Evolutionary conservation across 2,329 filamentous ascomycete genomes (phyloP), one percentile per base, ranked within the genome.

Genomic region (Xylaria sp.): DNA sequence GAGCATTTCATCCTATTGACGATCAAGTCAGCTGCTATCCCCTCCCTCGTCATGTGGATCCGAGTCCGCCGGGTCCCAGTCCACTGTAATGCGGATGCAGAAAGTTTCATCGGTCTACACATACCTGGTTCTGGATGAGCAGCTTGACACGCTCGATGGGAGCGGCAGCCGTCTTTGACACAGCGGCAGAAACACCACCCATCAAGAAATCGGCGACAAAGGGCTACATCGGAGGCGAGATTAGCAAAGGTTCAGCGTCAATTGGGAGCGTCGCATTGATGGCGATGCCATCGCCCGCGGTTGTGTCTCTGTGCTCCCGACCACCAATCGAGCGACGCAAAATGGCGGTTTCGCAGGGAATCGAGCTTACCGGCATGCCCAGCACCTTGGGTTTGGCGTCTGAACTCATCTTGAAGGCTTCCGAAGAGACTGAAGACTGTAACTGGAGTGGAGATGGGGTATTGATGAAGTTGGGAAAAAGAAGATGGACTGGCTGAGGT

Each of bases 91-190:
- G 3, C 9, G 5, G 15, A 13, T 10, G 28, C n/a, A 20, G 5
- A 13, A n/a, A 18, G 15, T 12, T 25, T 44, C n/a, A 4, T 9
- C 25, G 15, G n/a, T 41, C 6, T 50, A n/a, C 10, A 88, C 94
- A 78, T 90, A 97, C 94, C 92, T 99, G 96, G 90, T 99, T 99
- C 91, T 99, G 96, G 89, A 99, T 97, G 83, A 99, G 93, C 83
- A 99, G 96, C 94, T 99, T 99, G 88, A 99, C 92, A 94, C 96
- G 96, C 94, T 99, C 96, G 81, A 99, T 99, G 87, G 96, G 96
- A 87, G 96, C 96, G 84, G 96, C 96, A 82, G 96, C 96, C 79
- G 96, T 99, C 94, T 99, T 99, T 84, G 96, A 99, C 92, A 99
- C 94, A 86, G 96, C 96, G 86, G 96, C 96, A 83, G 96, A 98